Conservation (phyloP, 495 filamentous ascomycete genomes). For the Penicillium bovifimosum region DNA sequence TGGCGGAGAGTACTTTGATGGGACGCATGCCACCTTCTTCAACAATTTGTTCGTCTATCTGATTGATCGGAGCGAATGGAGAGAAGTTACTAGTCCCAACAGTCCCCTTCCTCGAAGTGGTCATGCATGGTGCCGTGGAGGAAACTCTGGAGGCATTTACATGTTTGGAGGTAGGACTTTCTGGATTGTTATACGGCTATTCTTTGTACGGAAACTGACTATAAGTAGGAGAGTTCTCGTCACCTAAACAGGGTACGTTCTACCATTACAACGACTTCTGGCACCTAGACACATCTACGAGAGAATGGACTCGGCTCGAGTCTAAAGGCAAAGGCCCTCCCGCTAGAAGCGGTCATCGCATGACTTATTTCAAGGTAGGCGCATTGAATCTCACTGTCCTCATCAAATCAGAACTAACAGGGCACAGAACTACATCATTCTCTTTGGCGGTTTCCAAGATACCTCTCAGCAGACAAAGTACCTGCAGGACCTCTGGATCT, state of each 20-base stretch:
- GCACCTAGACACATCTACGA: slow-evolving; percentile 71
- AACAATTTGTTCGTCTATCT: slow-evolving; percentile 83
- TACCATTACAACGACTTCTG: slow-evolving; percentile 99
- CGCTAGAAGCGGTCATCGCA: slow-evolving; percentile 86
- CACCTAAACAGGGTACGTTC: slow-evolving; percentile 94
- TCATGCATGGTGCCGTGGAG: slow-evolving; percentile 86
- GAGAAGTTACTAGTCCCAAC: slow-evolving; percentile 81
- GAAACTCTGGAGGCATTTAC: slow-evolving; percentile 80
- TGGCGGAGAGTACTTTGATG: slow-evolving; percentile 73
- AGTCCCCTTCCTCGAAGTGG: slow-evolving; percentile 86
- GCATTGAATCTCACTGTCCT: slow-evolving; percentile 29
- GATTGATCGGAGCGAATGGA: slow-evolving; percentile 83
- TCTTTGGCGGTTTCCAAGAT: slow-evolving; percentile 89
- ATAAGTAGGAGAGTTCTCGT: slow-evolving; percentile 51
- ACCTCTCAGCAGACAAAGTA: slow-evolving; percentile 91
- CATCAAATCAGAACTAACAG: background rate
- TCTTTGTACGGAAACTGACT: slow-evolving; percentile 37
- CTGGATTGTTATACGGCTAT: slow-evolving; percentile 4
- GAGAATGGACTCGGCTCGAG: slow-evolving; percentile 89
- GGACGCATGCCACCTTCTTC: slow-evolving; percentile 56
- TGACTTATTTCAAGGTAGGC: slow-evolving; percentile 80
- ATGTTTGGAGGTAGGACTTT: slow-evolving; percentile 68
- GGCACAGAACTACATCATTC: slow-evolving; percentile 58
- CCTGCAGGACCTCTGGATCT: slow-evolving; percentile 64
- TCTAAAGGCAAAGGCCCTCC: slow-evolving; percentile 82